phyloP scores from a whole-genome alignment of 2,329 filamentous ascomycete genomes.

The Ceratocystis papillata region DNA sequence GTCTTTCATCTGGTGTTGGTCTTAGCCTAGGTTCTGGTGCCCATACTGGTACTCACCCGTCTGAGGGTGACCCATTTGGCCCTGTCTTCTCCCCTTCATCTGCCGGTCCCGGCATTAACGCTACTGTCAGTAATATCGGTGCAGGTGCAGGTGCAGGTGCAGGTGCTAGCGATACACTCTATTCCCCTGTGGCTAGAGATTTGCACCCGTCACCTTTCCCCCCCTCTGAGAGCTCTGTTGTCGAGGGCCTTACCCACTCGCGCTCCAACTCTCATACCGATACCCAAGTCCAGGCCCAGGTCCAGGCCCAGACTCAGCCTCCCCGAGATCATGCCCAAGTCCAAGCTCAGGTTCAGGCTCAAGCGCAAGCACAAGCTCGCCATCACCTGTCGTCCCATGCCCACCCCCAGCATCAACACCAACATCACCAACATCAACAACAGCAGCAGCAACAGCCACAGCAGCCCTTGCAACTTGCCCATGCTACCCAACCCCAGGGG shows the following conservation, averaged over 20 bases:
- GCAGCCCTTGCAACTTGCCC: conserved; percentile 21
- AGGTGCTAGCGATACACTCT: conserved; percentile 6
- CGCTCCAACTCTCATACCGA: background rate
- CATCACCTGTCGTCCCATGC: conserved; percentile 31
- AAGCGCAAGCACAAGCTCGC: too few species aligned
- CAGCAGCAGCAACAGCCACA: conserved; percentile 18
- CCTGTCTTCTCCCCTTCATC: background rate
- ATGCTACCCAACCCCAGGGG: background rate
- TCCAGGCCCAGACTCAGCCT: conserved; percentile 3
- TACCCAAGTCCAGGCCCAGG: background rate
- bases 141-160: background rate
- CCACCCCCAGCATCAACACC: conserved; percentile 32
- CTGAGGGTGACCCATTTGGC: conserved; percentile 2
- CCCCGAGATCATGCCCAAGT: conserved; percentile 3
- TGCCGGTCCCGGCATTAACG: conserved; percentile 10
- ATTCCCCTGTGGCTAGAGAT: conserved; percentile 17
- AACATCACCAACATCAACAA: conserved; percentile 31
- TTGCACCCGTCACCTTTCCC: conserved; percentile 13
- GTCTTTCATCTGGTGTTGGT: background rate
- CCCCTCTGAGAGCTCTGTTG: background rate
- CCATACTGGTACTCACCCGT: conserved; percentile 13
- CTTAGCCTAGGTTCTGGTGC: background rate
- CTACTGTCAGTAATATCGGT: background rate
- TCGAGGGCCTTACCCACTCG: background rate
- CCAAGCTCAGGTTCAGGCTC: background rate